These are phyloP conservation scores for Hymenoscyphus fraxineus DNA, from an alignment of 2,329 filamentous ascomycete genomes.

Conservation along the genomic window DNA sequence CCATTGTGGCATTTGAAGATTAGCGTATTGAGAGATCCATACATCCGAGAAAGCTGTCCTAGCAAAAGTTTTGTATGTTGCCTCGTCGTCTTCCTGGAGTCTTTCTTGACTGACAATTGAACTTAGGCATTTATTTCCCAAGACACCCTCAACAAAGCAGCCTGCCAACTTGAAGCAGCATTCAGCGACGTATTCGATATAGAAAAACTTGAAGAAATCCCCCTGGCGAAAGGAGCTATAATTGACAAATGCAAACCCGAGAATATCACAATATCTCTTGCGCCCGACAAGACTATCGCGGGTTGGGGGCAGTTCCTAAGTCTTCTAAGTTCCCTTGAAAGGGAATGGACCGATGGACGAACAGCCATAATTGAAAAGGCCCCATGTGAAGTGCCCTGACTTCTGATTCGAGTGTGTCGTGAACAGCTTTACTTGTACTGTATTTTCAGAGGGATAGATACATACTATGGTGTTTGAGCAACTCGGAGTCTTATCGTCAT, in stretches of 20 bases:
- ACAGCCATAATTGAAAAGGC: slow-evolving; percentile 15
- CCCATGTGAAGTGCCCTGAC: background rate
- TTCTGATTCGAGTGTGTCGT: background rate
- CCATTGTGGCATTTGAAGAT: slow-evolving; percentile 27
- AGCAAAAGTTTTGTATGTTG: slow-evolving; percentile 25
- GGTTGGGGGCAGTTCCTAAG: slow-evolving; percentile 24
- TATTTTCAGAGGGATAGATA: background rate
- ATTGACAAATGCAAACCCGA: slow-evolving; percentile 28
- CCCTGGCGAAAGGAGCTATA: slow-evolving; percentile 27
- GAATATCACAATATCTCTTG: slow-evolving; percentile 28
- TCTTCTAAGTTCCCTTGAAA: slow-evolving; percentile 21
- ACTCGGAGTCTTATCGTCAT: background rate
- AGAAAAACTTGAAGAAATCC: slow-evolving; percentile 25
- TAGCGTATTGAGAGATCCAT: slow-evolving; percentile 26
- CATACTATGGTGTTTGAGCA: background rate
- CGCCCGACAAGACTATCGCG: slow-evolving; percentile 18
- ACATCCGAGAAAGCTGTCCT: slow-evolving; percentile 24
- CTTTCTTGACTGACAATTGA: slow-evolving; percentile 11
- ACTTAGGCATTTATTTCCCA: slow-evolving; percentile 27
- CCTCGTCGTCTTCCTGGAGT: background rate
- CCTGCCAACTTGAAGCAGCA: slow-evolving; percentile 26
- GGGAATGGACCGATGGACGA: slow-evolving; percentile 24
- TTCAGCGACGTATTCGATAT: slow-evolving; percentile 25
- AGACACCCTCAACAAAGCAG: slow-evolving; percentile 25
- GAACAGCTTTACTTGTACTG: background rate